Evolutionary conservation across 495 filamentous ascomycete species (phyloP).

Genomic region (Penicillium dipodomyicola): DNA sequence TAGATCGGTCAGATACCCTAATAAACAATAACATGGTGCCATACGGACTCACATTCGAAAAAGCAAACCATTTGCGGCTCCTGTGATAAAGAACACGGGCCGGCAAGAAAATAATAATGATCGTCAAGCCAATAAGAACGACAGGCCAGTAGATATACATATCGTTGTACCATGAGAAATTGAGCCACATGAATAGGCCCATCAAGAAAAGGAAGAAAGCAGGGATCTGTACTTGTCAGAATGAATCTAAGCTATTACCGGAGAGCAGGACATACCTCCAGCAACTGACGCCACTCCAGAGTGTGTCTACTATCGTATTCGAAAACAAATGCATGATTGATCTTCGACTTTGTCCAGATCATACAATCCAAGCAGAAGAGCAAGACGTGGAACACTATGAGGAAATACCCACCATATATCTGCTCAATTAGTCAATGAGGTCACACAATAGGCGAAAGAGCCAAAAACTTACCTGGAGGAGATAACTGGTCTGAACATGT

Average conservation of each 20-base stretch:
- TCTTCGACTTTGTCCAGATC: slow-evolving; percentile 76
- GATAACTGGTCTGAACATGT: slow-evolving; percentile 61
- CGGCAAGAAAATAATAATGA: slow-evolving; percentile 71
- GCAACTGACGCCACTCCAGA: slow-evolving; percentile 84
- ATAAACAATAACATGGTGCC: not conserved
- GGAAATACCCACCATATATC: slow-evolving; percentile 84
- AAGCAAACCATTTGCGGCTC: slow-evolving; percentile 77
- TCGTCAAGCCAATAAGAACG: slow-evolving; percentile 67
- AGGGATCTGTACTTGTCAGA: slow-evolving; percentile 55
- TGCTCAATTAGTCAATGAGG: slow-evolving; percentile 42
- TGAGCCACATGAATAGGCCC: slow-evolving; percentile 80
- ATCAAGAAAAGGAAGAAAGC: slow-evolving; percentile 73
- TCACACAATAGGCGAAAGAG: slow-evolving; percentile 1
- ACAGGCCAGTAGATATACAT: slow-evolving; percentile 88
- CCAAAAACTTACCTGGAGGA: slow-evolving; percentile 59
- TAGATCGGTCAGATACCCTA: slow-evolving; percentile 37
- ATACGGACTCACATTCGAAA: slow-evolving; percentile 68
- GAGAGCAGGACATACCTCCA: slow-evolving; percentile 52
- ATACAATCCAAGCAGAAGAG: slow-evolving; percentile 77
- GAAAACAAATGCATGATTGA: slow-evolving; percentile 96
- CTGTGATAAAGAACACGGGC: slow-evolving; percentile 69
- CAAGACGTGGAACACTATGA: slow-evolving; percentile 68
- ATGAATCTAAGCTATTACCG: not conserved
- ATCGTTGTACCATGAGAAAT: slow-evolving; percentile 67
- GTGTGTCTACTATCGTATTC: slow-evolving; percentile 86